Percentiles rank a stretch among this genome's conserved stretches.
Evolutionary conservation across 805 yeast species (phyloP).

Genomic region (Candida fluviatilis): DNA sequence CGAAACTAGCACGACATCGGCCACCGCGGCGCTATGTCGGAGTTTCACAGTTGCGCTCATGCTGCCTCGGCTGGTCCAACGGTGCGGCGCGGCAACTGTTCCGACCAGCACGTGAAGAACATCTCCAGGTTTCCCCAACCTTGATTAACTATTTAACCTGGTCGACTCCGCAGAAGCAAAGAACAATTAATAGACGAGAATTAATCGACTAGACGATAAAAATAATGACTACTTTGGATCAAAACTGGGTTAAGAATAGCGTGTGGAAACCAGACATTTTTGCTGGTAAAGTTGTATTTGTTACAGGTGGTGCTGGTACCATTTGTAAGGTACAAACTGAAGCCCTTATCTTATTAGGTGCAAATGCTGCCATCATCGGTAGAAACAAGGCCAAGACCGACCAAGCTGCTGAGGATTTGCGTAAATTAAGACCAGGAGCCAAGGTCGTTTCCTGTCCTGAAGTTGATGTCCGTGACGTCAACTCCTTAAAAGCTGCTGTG

Average conservation of each 20-base stretch:
- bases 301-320: slow-evolving; percentile 95
- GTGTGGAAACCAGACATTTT: slow-evolving; percentile 59
- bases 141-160: no score
- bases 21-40: no score
- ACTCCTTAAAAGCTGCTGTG: slow-evolving; percentile 58
- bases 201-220: neutral
- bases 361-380: slow-evolving; percentile 82
- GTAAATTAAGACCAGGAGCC: slow-evolving; percentile 48
- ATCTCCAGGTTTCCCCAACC: no score
- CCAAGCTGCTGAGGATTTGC: slow-evolving; percentile 61
- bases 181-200: no score
- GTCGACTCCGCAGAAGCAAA: no score
- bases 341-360: slow-evolving; percentile 80
- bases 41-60: no score
- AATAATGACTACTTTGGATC: slow-evolving; percentile 10
- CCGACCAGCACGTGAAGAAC: no score
- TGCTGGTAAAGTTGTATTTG: slow-evolving; percentile 80
- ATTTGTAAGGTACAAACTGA: slow-evolving; percentile 87
- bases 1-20: no score
- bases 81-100: no score
- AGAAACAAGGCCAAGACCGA: slow-evolving; percentile 64
- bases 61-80: no score
- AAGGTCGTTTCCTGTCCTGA: slow-evolving; percentile 65
- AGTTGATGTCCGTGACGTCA: slow-evolving; percentile 72
- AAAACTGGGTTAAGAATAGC: slow-evolving; percentile 23